Percentiles rank a stretch among this genome's conserved stretches.
phyloP scores from a whole-genome alignment of 2,329 filamentous ascomycete species.

The Hymenoscyphus infarciens region DNA sequence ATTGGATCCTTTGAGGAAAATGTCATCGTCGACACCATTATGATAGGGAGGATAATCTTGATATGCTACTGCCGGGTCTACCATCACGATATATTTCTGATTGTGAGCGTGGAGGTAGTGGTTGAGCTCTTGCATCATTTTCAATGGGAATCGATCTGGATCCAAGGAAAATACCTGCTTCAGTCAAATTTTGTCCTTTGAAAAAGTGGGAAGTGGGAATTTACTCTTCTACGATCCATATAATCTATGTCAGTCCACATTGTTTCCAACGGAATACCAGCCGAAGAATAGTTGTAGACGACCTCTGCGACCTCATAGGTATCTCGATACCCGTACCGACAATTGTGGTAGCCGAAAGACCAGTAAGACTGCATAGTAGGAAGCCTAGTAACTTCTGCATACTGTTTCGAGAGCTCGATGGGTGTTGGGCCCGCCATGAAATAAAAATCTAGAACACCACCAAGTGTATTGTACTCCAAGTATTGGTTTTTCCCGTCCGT shows the following conservation, averaged over 20 bases:
- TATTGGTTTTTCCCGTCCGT: constrained; percentile 53
- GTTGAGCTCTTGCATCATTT: constrained; percentile 62
- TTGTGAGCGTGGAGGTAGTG: constrained; percentile 61
- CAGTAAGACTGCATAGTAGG: constrained; percentile 64
- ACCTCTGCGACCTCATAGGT: constrained; percentile 64
- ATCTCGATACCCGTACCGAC: constrained; percentile 60
- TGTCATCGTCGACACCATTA: constrained; percentile 45
- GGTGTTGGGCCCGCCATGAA: constrained; percentile 59
- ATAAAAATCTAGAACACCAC: constrained; percentile 72
- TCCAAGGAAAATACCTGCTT: constrained; percentile 58
- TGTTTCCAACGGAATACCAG: constrained; percentile 63
- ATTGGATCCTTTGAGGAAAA: constrained; percentile 50
- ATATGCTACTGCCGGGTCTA: constrained; percentile 63
- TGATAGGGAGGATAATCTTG: constrained; percentile 50
- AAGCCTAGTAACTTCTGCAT: constrained; percentile 52
- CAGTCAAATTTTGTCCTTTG: not conserved
- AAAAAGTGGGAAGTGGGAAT: not conserved
- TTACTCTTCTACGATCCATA: constrained; percentile 49
- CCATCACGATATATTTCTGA: constrained; percentile 74
- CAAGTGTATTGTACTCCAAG: constrained; percentile 75
- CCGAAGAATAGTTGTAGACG: constrained; percentile 62
- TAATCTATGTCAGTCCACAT: constrained; percentile 67
- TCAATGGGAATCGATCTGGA: constrained; percentile 57
- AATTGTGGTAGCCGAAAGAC: constrained; percentile 61
- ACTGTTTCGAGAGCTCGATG: constrained; percentile 56